Base-by-base conservation (phyloP, 2,329 filamentous ascomycete species). In the Incumbomyces delicatus region DNA sequence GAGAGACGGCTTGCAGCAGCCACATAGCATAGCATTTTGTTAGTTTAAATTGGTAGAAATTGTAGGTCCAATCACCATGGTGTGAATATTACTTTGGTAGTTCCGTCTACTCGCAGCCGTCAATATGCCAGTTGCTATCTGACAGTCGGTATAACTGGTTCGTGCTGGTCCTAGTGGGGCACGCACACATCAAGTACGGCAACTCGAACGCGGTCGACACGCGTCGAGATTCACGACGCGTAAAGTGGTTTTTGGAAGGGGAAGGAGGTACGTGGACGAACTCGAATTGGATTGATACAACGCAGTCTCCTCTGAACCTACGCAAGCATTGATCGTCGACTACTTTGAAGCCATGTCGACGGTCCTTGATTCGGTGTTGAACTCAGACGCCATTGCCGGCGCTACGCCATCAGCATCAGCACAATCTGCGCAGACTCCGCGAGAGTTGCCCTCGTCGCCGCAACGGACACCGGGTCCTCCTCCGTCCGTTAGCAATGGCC, bases 311-410 rank as follows among this genome's bases (percentile, higher is more conserved):
- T 35, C 11, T 6, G 13, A 35, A 35, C 12, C 16, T 4, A 35
- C 33, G 12, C 16, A 12, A 6, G 33, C 11, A 35, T n/a, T 17
- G 12, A 11, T 35, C 11, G 22, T 35, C 33, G 16, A n/a, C 13
- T 35, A 12, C 33, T 35, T 4, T n/a, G 33, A 35, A 27, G 8
- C 22, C 49, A 77, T 77, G 74, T 73, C 74, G 55, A 74, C 72
- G 14, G 58, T 75, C 16, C 58, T 74, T 11, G 73, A 76, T 57
- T 66, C 70, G 27, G 66, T 70, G 16, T 60, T 75, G 42, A 65
- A 67, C 29, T 75, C 72, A 12, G 73, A 61, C 44, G 65, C 43
- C 57, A 63, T 43, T 60, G 62, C 13, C 59, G 65, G 44, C 59
- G 64, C 32, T 61, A 64, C 58, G 57, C 64, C 54, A 49, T 27